Conservation (phyloP, 2,329 filamentous ascomycete genomes). For the Aureobasidium sp. region DNA sequence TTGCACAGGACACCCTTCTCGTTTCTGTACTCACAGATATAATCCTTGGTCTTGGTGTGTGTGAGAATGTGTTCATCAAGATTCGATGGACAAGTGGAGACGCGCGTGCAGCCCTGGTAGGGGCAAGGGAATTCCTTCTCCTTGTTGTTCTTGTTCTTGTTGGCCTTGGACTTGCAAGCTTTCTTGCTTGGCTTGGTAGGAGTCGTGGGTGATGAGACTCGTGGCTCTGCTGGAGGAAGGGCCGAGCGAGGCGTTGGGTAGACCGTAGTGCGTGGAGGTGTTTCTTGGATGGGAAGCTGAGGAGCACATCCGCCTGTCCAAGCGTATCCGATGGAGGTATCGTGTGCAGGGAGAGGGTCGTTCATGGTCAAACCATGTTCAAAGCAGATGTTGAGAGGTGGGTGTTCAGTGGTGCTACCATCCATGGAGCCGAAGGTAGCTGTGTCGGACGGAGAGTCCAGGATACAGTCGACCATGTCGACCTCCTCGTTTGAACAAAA, state of each 20-base stretch:
- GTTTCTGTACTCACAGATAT: neutral
- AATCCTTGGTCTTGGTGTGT: neutral
- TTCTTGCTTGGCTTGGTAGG: neutral
- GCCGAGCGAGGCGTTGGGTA: neutral
- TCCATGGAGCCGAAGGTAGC: neutral
- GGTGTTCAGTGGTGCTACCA: neutral
- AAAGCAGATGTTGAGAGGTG: neutral
- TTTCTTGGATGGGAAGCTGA: neutral
- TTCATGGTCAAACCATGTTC: neutral
- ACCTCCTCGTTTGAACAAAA: neutral
- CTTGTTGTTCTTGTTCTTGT: too few relatives aligned
- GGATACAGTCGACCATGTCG: neutral
- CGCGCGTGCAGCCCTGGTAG: neutral
- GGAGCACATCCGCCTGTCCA: neutral
- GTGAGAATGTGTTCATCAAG: neutral
- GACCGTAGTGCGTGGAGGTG: neutral
- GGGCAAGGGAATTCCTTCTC: neutral
- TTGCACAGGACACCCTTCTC: neutral
- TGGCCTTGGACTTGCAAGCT: neutral
- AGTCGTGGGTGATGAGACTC: neutral
- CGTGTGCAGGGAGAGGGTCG: neutral
- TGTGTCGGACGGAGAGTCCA: neutral
- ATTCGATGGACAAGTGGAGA: neutral
- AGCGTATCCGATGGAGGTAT: neutral
- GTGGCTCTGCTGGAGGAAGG: neutral